These are phyloP conservation scores for Mucor saturninus DNA, from an alignment of 371 early-diverging fungal species.

Conservation along the genomic window DNA sequence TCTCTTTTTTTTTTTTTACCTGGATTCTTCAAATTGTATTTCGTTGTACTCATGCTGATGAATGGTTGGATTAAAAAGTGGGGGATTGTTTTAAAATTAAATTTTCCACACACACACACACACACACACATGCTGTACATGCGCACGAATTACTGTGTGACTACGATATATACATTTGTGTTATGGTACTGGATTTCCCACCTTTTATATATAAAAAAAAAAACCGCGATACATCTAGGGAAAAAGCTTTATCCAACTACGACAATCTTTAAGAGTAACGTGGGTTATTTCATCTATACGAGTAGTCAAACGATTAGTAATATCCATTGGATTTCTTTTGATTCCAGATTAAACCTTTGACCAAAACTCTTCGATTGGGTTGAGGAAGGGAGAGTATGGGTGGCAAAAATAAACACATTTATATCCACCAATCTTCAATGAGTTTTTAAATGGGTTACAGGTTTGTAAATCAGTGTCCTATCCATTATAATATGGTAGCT, in stretches of 20 bases:
- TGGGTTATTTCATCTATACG: neutral
- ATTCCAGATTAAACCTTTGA: conserved; percentile 5
- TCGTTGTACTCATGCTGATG: neutral
- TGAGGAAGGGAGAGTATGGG: conserved; percentile 19
- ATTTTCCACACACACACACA: too few species aligned
- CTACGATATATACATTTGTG: neutral
- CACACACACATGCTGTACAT: too few species aligned
- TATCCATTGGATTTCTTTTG: conserved; percentile 4
- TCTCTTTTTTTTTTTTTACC: neutral
- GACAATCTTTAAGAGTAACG: neutral
- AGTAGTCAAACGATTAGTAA: neutral
- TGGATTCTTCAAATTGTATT: conserved; percentile 29
- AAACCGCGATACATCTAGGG: neutral
- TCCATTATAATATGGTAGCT: conserved; percentile 4
- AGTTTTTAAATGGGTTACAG: neutral
- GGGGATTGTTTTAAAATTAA: neutral
- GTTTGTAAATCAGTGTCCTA: neutral
- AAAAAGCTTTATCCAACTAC: neutral
- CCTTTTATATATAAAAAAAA: neutral
- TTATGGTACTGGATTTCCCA: neutral
- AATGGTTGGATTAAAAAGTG: neutral
- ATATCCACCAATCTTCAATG: conserved; percentile 8
- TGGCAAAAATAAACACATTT: conserved; percentile 13
- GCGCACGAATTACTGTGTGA: neutral
- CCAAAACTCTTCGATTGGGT: conserved; percentile 24